A percentile compares a stretch with the other conserved stretches of the same genome.
phyloP scores from a whole-genome alignment of 2,329 filamentous ascomycete genomes.

The Sporothrix euskadiensis region DNA sequence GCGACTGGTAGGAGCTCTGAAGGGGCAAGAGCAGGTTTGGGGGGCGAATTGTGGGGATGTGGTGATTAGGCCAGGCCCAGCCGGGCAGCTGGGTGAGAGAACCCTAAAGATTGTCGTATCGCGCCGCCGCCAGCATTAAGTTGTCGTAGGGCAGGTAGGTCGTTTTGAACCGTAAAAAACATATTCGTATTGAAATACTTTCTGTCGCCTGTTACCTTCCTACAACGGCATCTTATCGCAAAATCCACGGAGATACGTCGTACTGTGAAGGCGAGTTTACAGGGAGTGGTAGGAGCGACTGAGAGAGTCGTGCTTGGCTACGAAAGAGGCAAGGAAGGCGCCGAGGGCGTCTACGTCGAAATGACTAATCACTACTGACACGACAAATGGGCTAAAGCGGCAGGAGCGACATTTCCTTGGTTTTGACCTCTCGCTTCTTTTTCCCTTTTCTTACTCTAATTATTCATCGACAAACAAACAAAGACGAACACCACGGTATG shows the following conservation, averaged over 20 bases:
- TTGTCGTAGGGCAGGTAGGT: not conserved
- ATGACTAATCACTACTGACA: not conserved
- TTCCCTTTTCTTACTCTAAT: not conserved
- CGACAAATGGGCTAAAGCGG: not conserved
- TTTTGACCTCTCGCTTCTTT: not conserved
- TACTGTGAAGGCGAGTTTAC: not conserved
- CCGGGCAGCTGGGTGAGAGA: not conserved
- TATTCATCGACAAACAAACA: not conserved
- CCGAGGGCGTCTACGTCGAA: not conserved
- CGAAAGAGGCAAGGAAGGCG: not conserved
- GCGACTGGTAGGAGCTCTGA: not conserved
- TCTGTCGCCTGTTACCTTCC: not conserved
- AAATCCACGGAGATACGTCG: constrained; percentile 10
- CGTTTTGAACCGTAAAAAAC: not conserved
- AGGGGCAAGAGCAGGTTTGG: not conserved
- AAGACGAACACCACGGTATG: not conserved
- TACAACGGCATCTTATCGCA: constrained; percentile 19
- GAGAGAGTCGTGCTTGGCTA: not conserved
- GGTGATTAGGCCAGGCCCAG: not conserved
- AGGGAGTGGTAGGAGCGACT: not conserved
- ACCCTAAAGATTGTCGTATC: not conserved
- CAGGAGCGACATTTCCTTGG: not conserved
- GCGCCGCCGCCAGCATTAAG: not conserved
- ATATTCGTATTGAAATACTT: not conserved
- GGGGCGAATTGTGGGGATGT: not conserved